Base-by-base conservation (phyloP, 129 eudicot species). In the Tagetes erecta region DNA sequence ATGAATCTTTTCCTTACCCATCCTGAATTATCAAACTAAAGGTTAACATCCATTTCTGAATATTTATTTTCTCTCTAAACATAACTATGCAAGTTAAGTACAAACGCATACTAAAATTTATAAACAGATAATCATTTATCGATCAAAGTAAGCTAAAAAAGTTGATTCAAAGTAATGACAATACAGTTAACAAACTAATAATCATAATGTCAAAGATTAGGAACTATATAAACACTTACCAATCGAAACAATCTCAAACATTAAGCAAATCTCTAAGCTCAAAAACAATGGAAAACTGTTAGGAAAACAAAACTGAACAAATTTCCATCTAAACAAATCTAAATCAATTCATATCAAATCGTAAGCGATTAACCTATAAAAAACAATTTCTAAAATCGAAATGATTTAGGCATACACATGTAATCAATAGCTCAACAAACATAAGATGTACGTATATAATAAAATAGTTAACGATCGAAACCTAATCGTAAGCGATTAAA, bases 1-100 rank as follows among this genome's bases (percentile, higher is more conserved):
- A 45, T 86, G 90, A 74, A 77, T 69, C 83, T 83, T 86, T 70
- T 82, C 90, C 83, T 86, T 86, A 69, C 90, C 87, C 87, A 83
- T 86, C 79, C 82, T 79, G 78, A 9, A 35, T n/a, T n/a, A 40
- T 14, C 42, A 70, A 30, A 49, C 65, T n/a, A 63, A 63, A 0
- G 1, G 11, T 39, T 8, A 27, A 12, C 2, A 0, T 13, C n/a
- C 33, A 42, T 6, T 33, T n/a, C 20, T 8, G 1, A 11, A 30
- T 10, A 34, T 1, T 3, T 0, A n/a, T 8, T 5, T 46, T 46
- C 8, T 0, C 12, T 13, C 7, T 35, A 4, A 8, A 5, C 0
- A 0, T 0, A 33, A 6, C 3, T 12, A 53, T 5, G 0, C 49
- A 12, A 30, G 1, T 1, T 13, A 30, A 6, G 1, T 0, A 4